Conservation (phyloP, 192 early-diverging fungal genomes). For the Coemansia sp. region DNA sequence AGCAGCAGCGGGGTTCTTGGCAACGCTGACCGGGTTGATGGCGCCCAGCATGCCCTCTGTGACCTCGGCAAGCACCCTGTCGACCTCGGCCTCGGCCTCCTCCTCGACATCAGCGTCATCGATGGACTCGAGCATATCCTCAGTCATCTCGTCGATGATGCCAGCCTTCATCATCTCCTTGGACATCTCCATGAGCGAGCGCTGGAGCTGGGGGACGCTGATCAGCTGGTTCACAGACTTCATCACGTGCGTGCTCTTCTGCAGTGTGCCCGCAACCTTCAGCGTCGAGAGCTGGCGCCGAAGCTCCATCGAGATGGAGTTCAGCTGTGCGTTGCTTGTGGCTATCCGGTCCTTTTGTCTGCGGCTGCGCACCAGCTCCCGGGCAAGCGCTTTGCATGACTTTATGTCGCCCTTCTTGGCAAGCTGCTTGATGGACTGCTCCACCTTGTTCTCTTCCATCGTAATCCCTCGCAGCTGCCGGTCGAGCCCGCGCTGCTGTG, state of each 20-base stretch:
- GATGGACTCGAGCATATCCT: constrained; percentile 80
- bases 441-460: constrained; percentile 81
- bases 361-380: constrained; percentile 76
- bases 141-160: constrained; percentile 94
- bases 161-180: constrained; percentile 99
- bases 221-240: constrained; percentile 83
- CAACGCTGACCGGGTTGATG: neutral
- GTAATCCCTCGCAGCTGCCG: constrained; percentile 77
- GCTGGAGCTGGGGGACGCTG: constrained; percentile 80
- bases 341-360: constrained; percentile 79
- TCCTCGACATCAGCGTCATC: constrained; percentile 93
- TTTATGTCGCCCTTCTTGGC: constrained; percentile 84
- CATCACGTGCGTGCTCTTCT: constrained; percentile 91
- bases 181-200: constrained; percentile 87
- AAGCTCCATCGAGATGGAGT: constrained; percentile 86
- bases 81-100: constrained; percentile 91
- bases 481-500: constrained; percentile 86
- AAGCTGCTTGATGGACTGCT: constrained; percentile 72
- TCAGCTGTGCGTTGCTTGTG: constrained; percentile 90
- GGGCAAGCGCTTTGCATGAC: constrained; percentile 73
- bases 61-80: constrained; percentile 84
- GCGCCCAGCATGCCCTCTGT: constrained; percentile 69
- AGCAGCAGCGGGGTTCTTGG: constrained; percentile 1
- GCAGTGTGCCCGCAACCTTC: constrained; percentile 84
- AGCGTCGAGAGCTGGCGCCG: constrained; percentile 81